Percentiles rank a stretch among this genome's conserved stretches.
phyloP scores from a whole-genome alignment of 805 yeast genomes.

The Candida nitratophila region DNA sequence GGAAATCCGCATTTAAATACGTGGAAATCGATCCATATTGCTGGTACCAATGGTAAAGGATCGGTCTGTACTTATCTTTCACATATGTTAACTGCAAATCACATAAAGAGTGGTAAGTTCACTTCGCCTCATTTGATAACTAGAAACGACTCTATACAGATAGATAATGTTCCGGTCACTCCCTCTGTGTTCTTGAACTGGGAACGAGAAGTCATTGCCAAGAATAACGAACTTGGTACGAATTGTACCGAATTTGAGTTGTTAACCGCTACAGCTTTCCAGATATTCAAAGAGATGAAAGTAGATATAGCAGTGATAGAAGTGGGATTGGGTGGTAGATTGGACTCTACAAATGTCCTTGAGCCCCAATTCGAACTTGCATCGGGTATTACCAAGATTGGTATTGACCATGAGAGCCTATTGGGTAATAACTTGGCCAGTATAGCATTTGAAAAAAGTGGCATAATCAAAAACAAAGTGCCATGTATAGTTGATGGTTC shows the following conservation, averaged over 20 bases:
- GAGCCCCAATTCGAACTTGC: conserved; percentile 28
- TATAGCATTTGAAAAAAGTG: conserved; percentile 81
- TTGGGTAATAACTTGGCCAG: conserved; percentile 59
- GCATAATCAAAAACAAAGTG: conserved; percentile 59
- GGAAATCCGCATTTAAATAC: conserved; percentile 59
- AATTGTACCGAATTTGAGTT: conserved; percentile 87
- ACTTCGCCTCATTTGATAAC: conserved; percentile 81
- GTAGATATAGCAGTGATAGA: conserved; percentile 82
- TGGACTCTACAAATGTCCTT: conserved; percentile 83
- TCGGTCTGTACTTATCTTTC: conserved; percentile 81
- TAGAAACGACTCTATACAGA: conserved; percentile 68
- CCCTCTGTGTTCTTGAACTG: conserved; percentile 35
- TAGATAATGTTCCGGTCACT: conserved; percentile 54
- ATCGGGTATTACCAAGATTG: conserved; percentile 78
- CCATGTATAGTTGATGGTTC: conserved; percentile 70
- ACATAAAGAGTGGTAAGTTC: conserved; percentile 62
- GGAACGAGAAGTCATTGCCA: conserved; percentile 31
- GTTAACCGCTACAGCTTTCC: conserved; percentile 78
- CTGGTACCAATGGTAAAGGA: conserved; percentile 97
- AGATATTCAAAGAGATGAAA: conserved; percentile 51
- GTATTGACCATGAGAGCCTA: conserved; percentile 75
- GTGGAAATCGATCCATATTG: conserved; percentile 75
- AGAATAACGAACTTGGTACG: conserved; percentile 34
- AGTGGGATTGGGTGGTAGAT: conserved; percentile 88
- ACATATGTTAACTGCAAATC: conserved; percentile 46